phyloP scores from a whole-genome alignment of 805 yeast genomes.

The Candida boleticola region DNA sequence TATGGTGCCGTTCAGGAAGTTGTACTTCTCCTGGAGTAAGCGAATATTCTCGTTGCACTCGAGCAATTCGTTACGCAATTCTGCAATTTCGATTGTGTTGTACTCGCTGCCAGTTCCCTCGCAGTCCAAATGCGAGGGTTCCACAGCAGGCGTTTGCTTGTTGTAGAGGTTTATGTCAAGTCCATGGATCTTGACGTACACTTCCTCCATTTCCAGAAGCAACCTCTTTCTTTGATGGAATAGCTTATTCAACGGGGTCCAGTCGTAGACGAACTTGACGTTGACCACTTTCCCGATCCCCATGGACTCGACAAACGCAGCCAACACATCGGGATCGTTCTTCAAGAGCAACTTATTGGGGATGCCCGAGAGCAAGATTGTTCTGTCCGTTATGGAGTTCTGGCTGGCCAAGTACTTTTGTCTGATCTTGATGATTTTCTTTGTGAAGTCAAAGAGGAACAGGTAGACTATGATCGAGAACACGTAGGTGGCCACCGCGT shows the following conservation, averaged over 20 bases:
- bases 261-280: slow-evolving; percentile 47
- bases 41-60: slow-evolving; percentile 39
- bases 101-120: background rate
- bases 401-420: slow-evolving; percentile 60
- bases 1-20: slow-evolving; percentile 22
- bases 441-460: slow-evolving; percentile 46
- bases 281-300: slow-evolving; percentile 56
- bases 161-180: slow-evolving; percentile 40
- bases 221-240: slow-evolving; percentile 32
- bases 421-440: slow-evolving; percentile 47
- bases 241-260: slow-evolving; percentile 39
- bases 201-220: slow-evolving; percentile 35
- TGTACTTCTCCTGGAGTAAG: slow-evolving; percentile 31
- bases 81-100: slow-evolving; percentile 12
- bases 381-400: slow-evolving; percentile 57
- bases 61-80: slow-evolving; percentile 31
- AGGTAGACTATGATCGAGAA: slow-evolving; percentile 49
- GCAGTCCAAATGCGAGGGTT: slow-evolving; percentile 15
- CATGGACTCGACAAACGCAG: slow-evolving; percentile 50
- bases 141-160: slow-evolving; percentile 31
- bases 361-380: slow-evolving; percentile 54
- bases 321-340: slow-evolving; percentile 42
- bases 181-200: slow-evolving; percentile 42
- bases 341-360: slow-evolving; percentile 40
- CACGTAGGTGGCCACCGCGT: slow-evolving; percentile 54